Evolutionary conservation across 176 grass and related monocot genomes (phyloP), one percentile per base, ranked within the genome.

Genomic region (Coix lacrymajobi): DNA sequence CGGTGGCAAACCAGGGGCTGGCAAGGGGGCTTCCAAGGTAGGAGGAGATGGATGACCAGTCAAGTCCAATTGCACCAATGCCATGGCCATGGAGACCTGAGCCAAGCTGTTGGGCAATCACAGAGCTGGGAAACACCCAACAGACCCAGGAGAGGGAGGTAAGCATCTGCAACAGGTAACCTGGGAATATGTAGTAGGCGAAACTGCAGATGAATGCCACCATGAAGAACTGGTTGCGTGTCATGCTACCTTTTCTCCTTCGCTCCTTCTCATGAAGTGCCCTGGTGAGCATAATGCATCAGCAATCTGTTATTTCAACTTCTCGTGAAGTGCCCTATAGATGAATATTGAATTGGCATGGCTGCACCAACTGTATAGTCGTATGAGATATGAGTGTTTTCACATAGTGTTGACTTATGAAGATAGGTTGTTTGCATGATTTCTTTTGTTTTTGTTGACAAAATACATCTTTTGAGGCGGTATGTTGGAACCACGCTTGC

Each of bases 1-100:
- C 95, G 7, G 92, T 97, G 69, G 95, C 95, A 16, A 97, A 97
- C 95, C 92, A 94, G 26, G 95, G 95, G 85, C 95, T 97, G 46
- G 95, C 95, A 9, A 97, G 95, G 11, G 95, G 95, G 69, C 95
- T 97, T 15, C 90, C 90, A 13, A 97, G 81, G 85, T 97, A 97
- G 3, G 92, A 84, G 73, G 92, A 97, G 43, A 94, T 46, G 3
- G 92, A 76, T 4, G 92, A 90, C 95, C 95, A 97, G 87, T 97
- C 95, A 1, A 97, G 86, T 6, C 92, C 88, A 2, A 94, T 71
- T 6, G 92, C 92, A 3, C 95, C 92, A 5, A 97, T 75, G 12
- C 95, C 92, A 1, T 94, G 88, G 24, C 95, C 92, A 1, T 60
- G 56, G 46, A 97, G 86, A 4, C 95, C 95, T 0, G 92, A 97